Base-by-base conservation (phyloP, 495 filamentous ascomycete species). In the Astrothelium subdiscretum region DNA sequence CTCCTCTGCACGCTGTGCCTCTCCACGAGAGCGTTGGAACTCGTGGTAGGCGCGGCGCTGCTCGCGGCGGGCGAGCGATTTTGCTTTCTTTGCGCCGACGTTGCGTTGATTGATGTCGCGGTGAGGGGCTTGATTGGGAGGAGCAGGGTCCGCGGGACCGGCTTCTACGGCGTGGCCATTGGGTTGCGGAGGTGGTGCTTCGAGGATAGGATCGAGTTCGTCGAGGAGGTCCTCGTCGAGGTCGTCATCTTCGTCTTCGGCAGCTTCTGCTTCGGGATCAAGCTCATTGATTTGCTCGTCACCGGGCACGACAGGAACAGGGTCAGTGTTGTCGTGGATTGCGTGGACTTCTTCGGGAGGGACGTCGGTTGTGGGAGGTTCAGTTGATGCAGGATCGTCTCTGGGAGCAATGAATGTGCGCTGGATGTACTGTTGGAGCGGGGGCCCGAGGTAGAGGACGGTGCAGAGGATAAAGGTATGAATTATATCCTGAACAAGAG, bases 41-140 rank as follows among this genome's bases (percentile, higher is more conserved):
- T 80, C 78, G 65, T 78, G 69, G 67, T 80, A 79, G 11, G 77
- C 78, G 29, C 78, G 72, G 24, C 74, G 74, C 59, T 79, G 78
- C 57, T 80, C 78, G 31, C 71, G 68, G 26, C 73, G 74, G 5
- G 76, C 75, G 31, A 80, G 69, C 11, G 78, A 77, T 52, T 72
- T 73, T 11, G 76, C 75, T 63, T 81, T 81, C 59, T 81, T 81
- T 1, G 76, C 67, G 32, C 78, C 79, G 27, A 80, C 68, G 32
- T 58, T 68, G 48, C 76, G 73, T 44, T 65, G 65, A 18, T 12
- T 31, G 26, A 51, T 5, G 26, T 12, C 32, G 20, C 27, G 40
- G 22, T 20, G 54, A 54, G 11, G 62, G 64, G 5, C 43, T 57
- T 1, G 65, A 43, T 58, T 63, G 57, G 35, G 43, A 18, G 35